Evolutionary conservation across 768 basidiomycete species (phyloP).

Genomic region (Gyrodon lividus): DNA sequence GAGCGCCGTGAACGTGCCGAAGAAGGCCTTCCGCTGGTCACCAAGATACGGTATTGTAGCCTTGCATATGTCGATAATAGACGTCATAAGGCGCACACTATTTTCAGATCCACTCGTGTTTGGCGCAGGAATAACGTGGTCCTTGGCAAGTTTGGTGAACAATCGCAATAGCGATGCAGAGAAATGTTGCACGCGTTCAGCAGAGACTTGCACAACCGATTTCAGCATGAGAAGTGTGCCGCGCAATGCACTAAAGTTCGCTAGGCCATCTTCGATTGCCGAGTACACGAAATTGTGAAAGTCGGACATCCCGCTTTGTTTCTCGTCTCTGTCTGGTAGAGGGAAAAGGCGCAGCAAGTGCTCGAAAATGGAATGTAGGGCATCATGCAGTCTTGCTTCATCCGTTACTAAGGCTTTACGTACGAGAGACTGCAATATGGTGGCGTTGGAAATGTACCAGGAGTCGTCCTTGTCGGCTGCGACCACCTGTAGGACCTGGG

Average conservation of each 20-base stretch:
- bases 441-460: slow-evolving; percentile 77
- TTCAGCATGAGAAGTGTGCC: slow-evolving; percentile 87
- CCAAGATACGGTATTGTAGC: slow-evolving; percentile 73
- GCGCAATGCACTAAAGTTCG: slow-evolving; percentile 65
- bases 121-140: slow-evolving; percentile 66
- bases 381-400: slow-evolving; percentile 76
- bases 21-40: slow-evolving; percentile 81
- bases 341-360: slow-evolving; percentile 76
- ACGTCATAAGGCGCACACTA: slow-evolving; percentile 64
- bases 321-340: slow-evolving; percentile 75
- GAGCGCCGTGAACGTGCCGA: slow-evolving; percentile 74
- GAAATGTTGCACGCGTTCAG: slow-evolving; percentile 84
- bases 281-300: slow-evolving; percentile 77
- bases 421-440: slow-evolving; percentile 75
- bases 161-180: slow-evolving; percentile 75
- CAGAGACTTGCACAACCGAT: slow-evolving; percentile 74
- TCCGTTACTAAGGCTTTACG: slow-evolving; percentile 85
- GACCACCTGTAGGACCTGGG: slow-evolving; percentile 86
- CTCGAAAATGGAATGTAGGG: slow-evolving; percentile 80
- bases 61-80: slow-evolving; percentile 87
- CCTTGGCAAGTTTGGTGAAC: slow-evolving; percentile 81
- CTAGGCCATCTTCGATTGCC: slow-evolving; percentile 76
- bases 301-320: slow-evolving; percentile 61
- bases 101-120: slow-evolving; percentile 52
- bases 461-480: slow-evolving; percentile 76